These are phyloP conservation scores for Rhododendron vialii DNA, from an alignment of 148 eudicot genomes.

Conservation along the genomic window DNA sequence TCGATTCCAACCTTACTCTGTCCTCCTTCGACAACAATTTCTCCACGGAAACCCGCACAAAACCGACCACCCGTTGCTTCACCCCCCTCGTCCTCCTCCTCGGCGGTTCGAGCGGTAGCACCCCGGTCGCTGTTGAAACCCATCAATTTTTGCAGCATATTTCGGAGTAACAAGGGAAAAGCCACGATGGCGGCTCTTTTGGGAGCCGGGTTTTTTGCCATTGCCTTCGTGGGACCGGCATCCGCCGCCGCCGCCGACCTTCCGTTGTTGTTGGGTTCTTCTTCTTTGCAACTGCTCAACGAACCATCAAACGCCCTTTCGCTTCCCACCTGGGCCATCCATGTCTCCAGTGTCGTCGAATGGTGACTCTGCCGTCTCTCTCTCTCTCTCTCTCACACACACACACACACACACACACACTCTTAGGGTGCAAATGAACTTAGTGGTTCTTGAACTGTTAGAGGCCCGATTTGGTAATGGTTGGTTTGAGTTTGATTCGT, in stretches of 20 bases:
- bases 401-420: not conserved
- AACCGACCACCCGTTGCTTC: conserved; percentile 13
- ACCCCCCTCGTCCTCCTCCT: not conserved
- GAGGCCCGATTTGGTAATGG: not conserved
- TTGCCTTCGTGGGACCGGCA: conserved; percentile 49
- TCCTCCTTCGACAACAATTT: conserved; percentile 10
- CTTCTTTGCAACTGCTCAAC: conserved; percentile 25
- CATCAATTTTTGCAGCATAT: not conserved
- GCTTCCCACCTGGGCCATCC: conserved; percentile 89
- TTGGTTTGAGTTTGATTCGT: not conserved
- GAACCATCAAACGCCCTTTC: conserved; percentile 95
- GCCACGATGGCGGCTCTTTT: conserved; percentile 30
- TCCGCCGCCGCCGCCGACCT: conserved; percentile 31
- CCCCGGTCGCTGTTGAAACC: conserved; percentile 17
- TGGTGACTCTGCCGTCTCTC: conserved; percentile 41
- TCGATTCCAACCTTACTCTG: conserved; percentile 7
- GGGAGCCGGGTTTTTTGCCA: conserved; percentile 47
- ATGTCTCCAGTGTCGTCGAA: conserved; percentile 90
- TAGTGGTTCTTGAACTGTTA: no score
- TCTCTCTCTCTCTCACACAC: not conserved
- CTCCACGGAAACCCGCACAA: conserved; percentile 15
- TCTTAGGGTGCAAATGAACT: no score
- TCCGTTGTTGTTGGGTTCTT: conserved; percentile 40
- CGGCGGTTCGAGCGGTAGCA: conserved; percentile 5
- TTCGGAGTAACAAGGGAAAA: conserved; percentile 12